These are phyloP conservation scores for Polytrichum commune DNA, from an alignment of 225 moss, liverwort and hornwort genomes.

Conservation along the genomic window DNA sequence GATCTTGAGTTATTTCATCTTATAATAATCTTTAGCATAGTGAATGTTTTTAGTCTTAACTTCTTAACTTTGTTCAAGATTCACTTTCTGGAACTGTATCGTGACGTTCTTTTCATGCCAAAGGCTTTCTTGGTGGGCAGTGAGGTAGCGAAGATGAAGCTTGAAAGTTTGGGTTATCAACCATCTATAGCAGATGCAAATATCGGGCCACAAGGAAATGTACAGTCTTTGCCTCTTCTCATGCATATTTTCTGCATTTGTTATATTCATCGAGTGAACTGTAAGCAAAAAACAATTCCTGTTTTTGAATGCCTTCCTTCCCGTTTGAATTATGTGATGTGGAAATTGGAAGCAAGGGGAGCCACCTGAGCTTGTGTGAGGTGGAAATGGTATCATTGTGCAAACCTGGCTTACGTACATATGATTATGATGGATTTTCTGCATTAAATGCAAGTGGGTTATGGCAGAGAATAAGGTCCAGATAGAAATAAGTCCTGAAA, in stretches of 20 bases:
- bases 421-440: no score
- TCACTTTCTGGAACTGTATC: neutral
- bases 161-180: constrained; percentile 47
- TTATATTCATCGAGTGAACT: no score
- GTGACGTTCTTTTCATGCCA: neutral
- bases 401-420: no score
- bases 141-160: constrained; percentile 36
- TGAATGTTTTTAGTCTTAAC: no score
- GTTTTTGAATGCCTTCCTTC: no score
- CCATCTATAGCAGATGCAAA: constrained; percentile 9
- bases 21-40: no score
- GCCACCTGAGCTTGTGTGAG: neutral
- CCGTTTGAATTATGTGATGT: neutral
- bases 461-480: no score
- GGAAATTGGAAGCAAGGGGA: neutral
- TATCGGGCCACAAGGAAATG: constrained; percentile 30
- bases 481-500: no score
- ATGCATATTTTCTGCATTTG: no score
- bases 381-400: neutral
- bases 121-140: constrained; percentile 13
- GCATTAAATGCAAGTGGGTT: no score
- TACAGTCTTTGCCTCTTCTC: constrained; percentile 6
- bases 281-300: no score
- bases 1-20: no score
- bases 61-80: neutral